Evolutionary conservation across 2,329 filamentous ascomycete species (phyloP).

Genomic region (Sclerotinia minor): DNA sequence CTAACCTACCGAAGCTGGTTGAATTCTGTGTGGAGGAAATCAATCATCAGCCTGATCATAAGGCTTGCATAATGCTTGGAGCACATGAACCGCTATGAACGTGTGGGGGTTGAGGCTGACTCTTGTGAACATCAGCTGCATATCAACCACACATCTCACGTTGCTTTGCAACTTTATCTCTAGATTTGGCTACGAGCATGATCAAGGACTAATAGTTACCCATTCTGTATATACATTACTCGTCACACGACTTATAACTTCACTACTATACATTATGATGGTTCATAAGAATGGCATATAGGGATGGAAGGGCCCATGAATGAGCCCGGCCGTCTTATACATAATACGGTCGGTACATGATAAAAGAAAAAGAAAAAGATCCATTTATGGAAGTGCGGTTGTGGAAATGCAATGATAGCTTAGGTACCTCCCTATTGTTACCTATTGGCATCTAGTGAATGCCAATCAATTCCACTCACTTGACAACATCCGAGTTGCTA

Average conservation of each 20-base stretch:
- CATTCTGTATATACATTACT: background rate
- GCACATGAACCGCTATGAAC: conserved; percentile 10
- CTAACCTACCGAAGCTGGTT: background rate
- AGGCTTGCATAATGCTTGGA: conserved; percentile 18
- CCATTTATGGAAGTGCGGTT: background rate
- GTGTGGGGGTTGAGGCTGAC: conserved; percentile 23
- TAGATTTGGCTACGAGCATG: conserved; percentile 10
- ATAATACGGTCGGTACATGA: background rate
- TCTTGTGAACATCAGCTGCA: conserved; percentile 19
- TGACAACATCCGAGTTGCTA: background rate
- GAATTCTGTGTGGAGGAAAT: background rate
- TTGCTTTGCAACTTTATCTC: conserved; percentile 10
- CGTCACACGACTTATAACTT: conserved; percentile 13
- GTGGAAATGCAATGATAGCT: background rate
- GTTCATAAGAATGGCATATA: background rate
- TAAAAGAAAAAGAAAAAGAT: background rate
- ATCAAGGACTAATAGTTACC: conserved; percentile 9
- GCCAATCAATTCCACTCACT: conserved; percentile 7
- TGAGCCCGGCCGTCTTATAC: background rate
- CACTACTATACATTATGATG: background rate
- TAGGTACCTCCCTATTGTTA: conserved; percentile 1
- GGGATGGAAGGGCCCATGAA: background rate
- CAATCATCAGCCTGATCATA: conserved; percentile 14
- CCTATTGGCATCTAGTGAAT: background rate
- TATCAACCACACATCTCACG: conserved; percentile 16